Base-by-base conservation (phyloP, 2,329 filamentous ascomycete species). In the Hirsutella minnesotensis region DNA sequence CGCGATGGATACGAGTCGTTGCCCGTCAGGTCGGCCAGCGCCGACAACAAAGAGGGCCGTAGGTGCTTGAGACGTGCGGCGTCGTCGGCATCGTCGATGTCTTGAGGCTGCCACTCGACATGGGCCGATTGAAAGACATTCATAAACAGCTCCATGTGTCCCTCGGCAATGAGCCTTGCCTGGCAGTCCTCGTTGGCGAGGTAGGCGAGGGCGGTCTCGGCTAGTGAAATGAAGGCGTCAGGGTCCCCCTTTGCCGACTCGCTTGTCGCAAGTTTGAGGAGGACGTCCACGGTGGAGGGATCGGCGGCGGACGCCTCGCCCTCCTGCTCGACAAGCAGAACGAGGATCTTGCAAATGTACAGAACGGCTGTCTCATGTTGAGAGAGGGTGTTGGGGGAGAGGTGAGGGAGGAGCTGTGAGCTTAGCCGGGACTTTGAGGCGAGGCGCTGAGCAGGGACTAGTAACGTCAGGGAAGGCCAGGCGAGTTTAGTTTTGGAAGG, bases 401-500 rank as follows among this genome's bases (percentile, higher is more conserved):
- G 58, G 15, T 79, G 62, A 10, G 62, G 54, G 31, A 77, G 59
- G 30, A 81, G 64, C 5, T 64, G 60, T 15, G 56, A 60, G 47
- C 68, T 77, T 19, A 81, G 59, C 4, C 62, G 59, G 3, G 68
- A 69, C 46, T 74, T 59, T 9, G 70, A 77, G 12, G 75, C 75
- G 9, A 74, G 67, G 13, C 61, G 56, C 49, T 81, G 77, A 15
- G 76, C 75, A 4, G 73, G 71, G 49, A 74, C 77, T 81, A 42
- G 2, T 7, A 0, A 9, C 21, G 24, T 56, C 8, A 53, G 47
- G 20, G 9, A 20, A 24, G 13, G 8, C 7, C 8, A 4, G 3
- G n/a, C 4, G n/a, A 31, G 15, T 20, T 29, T 9, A 13, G 7
- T 7, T 15, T 8, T 4, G 10, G 16, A n/a, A 22, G 4, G 31